These are phyloP conservation scores for Camelina neglecta DNA, from an alignment of 345 rosid species.

Conservation along the genomic window DNA sequence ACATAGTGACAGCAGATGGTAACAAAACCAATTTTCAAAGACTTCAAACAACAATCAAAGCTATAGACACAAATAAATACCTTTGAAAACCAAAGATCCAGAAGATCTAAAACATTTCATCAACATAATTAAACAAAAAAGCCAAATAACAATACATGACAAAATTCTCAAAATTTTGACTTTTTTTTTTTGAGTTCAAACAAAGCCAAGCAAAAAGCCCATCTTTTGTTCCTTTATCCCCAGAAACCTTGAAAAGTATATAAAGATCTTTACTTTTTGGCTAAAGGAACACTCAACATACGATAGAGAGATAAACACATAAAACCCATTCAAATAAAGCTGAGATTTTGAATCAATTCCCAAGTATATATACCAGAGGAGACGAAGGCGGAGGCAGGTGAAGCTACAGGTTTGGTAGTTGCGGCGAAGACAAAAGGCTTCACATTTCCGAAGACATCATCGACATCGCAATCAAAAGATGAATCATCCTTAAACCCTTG, in stretches of 20 bases:
- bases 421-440: constrained; percentile 72
- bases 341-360: constrained; percentile 17
- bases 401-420: constrained; percentile 34
- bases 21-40: constrained; percentile 14
- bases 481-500: constrained; percentile 77
- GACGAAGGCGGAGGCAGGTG: constrained; percentile 31
- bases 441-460: constrained; percentile 50
- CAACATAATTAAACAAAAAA: not conserved
- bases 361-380: constrained; percentile 26
- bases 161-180: constrained; percentile 5
- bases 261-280: constrained; percentile 12
- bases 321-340: not conserved
- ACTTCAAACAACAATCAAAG: constrained; percentile 12
- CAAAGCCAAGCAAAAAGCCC: not conserved
- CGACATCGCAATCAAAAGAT: constrained; percentile 55
- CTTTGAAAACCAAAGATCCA: constrained; percentile 20
- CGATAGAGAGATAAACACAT: not conserved
- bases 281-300: not conserved
- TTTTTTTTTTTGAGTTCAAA: not conserved
- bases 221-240: not conserved
- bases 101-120: constrained; percentile 16
- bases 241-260: constrained; percentile 24
- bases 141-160: not conserved
- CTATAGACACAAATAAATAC: constrained; percentile 5
- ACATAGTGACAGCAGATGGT: constrained; percentile 13